Percentiles rank a stretch among this genome's conserved stretches.
Evolutionary conservation across 352 stramenopile species (phyloP).

Genomic region (Globisporangium megalacanthum): DNA sequence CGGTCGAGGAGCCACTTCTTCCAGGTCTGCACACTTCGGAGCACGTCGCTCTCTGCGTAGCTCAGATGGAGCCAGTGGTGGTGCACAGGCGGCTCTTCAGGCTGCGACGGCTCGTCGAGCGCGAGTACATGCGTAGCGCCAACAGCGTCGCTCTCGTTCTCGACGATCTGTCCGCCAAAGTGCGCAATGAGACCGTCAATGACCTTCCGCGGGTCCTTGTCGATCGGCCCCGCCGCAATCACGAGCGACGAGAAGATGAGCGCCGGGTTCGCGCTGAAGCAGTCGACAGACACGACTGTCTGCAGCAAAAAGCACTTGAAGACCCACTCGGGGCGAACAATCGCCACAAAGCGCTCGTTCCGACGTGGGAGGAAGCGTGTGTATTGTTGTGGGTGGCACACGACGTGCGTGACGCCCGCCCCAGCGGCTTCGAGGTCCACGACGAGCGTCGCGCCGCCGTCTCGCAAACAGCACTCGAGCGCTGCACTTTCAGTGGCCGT

Average conservation of each 20-base stretch:
- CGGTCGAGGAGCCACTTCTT: slow-evolving; percentile 29
- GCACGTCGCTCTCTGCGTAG: slow-evolving; percentile 41
- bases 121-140: slow-evolving; percentile 73
- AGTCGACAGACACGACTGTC: slow-evolving; percentile 50
- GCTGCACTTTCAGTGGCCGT: slow-evolving; percentile 26
- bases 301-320: slow-evolving; percentile 70
- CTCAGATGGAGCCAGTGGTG: slow-evolving; percentile 39
- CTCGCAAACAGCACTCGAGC: slow-evolving; percentile 55
- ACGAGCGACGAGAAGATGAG: slow-evolving; percentile 77
- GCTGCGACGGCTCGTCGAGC: slow-evolving; percentile 33
- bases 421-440: slow-evolving; percentile 15
- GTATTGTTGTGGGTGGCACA: slow-evolving; percentile 59
- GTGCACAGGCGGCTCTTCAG: slow-evolving; percentile 23
- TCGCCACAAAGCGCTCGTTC: slow-evolving; percentile 62
- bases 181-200: slow-evolving; percentile 75
- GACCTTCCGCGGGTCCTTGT: slow-evolving; percentile 76
- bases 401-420: slow-evolving; percentile 55
- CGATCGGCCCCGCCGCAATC: slow-evolving; percentile 63
- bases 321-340: slow-evolving; percentile 78
- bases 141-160: slow-evolving; percentile 32
- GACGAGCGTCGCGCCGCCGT: slow-evolving; percentile 50
- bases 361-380: slow-evolving; percentile 35
- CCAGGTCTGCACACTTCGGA: slow-evolving; percentile 36
- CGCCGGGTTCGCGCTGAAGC: slow-evolving; percentile 69
- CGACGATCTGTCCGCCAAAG: slow-evolving; percentile 75